phyloP scores from a whole-genome alignment of 352 stramenopile species.

The Phytophthora sojae region DNA sequence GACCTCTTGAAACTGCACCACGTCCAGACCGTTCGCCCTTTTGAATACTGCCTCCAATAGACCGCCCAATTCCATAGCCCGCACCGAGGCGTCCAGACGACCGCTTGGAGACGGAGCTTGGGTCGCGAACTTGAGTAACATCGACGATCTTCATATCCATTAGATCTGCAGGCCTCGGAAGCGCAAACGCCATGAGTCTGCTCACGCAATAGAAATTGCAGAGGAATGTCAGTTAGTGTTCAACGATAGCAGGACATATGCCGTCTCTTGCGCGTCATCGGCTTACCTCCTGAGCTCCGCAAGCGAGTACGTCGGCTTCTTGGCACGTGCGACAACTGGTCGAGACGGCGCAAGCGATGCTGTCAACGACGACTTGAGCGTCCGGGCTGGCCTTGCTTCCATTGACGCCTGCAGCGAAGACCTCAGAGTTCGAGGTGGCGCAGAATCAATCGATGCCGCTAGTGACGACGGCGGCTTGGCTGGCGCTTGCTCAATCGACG shows the following conservation, averaged over 20 bases:
- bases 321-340: conserved; percentile 20
- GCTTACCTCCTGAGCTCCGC: conserved; percentile 60
- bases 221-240: not conserved
- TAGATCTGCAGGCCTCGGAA: conserved; percentile 58
- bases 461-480: conserved; percentile 28
- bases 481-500: conserved; percentile 38
- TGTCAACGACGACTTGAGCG: conserved; percentile 32
- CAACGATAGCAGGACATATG: not conserved
- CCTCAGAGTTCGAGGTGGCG: conserved; percentile 26
- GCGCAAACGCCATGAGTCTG: conserved; percentile 42
- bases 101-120: conserved; percentile 37
- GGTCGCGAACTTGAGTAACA: conserved; percentile 53
- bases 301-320: conserved; percentile 70
- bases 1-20: conserved; percentile 24
- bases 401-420: conserved; percentile 23
- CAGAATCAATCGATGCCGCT: conserved; percentile 25
- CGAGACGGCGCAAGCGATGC: conserved; percentile 30
- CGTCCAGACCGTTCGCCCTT: conserved; percentile 36
- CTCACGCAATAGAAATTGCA: not conserved
- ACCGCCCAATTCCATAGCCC: conserved; percentile 27
- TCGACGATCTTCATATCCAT: conserved; percentile 77
- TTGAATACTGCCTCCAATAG: conserved; percentile 45
- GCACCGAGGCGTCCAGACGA: conserved; percentile 33
- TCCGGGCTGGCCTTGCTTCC: conserved; percentile 18
- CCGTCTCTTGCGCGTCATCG: not conserved